These are phyloP conservation scores for Bacidia gigantensis DNA, from an alignment of 495 filamentous ascomycete species.

Conservation along the genomic window DNA sequence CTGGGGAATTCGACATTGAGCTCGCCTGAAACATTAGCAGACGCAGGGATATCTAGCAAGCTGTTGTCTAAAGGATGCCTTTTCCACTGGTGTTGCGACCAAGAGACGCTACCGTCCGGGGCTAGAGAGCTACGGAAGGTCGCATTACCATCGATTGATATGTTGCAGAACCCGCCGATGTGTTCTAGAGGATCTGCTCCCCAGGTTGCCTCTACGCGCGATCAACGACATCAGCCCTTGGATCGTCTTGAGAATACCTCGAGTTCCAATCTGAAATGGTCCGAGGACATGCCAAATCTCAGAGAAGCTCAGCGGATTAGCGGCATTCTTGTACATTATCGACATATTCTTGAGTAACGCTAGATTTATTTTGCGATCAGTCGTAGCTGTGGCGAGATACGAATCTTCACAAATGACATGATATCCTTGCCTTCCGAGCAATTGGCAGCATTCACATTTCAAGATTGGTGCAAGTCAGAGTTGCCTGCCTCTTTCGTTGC, in stretches of 20 bases:
- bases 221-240: not conserved
- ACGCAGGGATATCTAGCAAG: not conserved
- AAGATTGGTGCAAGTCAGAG: too few species aligned
- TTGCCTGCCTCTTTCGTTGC: too few species aligned
- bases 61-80: not conserved
- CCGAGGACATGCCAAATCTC: constrained; percentile 39
- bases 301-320: constrained; percentile 7
- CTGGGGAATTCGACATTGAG: constrained; percentile 30
- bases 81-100: constrained; percentile 23
- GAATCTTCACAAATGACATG: too few species aligned
- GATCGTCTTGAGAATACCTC: constrained; percentile 29
- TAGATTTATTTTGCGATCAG: too few species aligned
- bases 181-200: constrained; percentile 44
- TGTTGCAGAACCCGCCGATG: constrained; percentile 35
- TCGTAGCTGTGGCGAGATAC: too few species aligned
- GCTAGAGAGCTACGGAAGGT: constrained; percentile 36
- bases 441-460: too few species aligned
- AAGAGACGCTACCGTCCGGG: constrained; percentile 34
- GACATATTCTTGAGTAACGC: too few species aligned
- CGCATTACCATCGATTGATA: constrained; percentile 26
- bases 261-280: constrained; percentile 46
- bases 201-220: constrained; percentile 39
- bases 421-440: too few species aligned
- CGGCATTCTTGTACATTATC: not conserved
- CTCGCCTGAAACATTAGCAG: not conserved